Conservation (phyloP, 2,329 filamentous ascomycete genomes). For the Beauveria scarabaeidicola region DNA sequence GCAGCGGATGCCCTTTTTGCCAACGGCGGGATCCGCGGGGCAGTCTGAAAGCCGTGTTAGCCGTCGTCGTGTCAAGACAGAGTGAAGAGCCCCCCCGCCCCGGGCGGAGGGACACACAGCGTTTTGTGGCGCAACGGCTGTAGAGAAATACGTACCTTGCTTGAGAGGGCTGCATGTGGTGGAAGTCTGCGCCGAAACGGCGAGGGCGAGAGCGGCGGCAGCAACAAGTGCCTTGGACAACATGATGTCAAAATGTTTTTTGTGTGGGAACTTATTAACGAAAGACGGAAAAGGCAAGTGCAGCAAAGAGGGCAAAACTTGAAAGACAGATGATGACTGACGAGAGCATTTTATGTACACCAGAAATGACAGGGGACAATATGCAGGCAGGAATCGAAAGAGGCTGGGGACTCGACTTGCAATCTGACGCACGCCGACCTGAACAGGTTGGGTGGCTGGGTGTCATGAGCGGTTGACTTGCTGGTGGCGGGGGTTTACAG, state of each 20-base stretch:
- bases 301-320: background rate
- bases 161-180: constrained; percentile 47
- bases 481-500: no score
- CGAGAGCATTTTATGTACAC: background rate
- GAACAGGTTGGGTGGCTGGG: no score
- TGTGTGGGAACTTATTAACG: background rate
- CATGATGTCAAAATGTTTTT: constrained; percentile 19
- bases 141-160: constrained; percentile 30
- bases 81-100: no score
- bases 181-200: constrained; percentile 47
- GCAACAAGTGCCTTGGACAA: constrained; percentile 37
- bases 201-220: constrained; percentile 35
- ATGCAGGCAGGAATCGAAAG: no score
- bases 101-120: background rate
- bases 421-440: no score
- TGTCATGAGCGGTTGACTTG: no score
- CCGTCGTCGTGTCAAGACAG: background rate
- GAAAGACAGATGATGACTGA: background rate
- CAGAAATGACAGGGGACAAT: no score
- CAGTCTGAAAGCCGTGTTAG: constrained; percentile 30
- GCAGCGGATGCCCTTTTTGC: constrained; percentile 45
- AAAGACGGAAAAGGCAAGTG: background rate
- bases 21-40: constrained; percentile 57
- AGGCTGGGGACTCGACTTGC: no score
- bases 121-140: background rate